These are phyloP conservation scores for Phaseolus coccineus DNA, from an alignment of 331 rosid genomes.

Conservation along the genomic window DNA sequence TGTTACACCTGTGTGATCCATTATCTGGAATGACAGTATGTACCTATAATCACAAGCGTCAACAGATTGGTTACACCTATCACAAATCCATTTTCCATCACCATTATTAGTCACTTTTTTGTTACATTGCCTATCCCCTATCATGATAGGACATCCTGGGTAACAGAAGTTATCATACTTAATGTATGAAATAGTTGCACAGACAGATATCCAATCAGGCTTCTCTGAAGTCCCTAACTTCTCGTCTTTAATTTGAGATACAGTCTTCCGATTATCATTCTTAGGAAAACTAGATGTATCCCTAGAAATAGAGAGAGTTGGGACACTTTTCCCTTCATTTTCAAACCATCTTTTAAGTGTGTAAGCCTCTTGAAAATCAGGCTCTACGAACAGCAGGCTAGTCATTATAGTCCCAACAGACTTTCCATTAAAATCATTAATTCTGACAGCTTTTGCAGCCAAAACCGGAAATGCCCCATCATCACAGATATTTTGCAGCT, in stretches of 20 bases:
- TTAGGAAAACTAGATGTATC: conserved; percentile 58
- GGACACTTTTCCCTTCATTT: conserved; percentile 73
- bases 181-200: conserved; percentile 68
- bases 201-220: conserved; percentile 90
- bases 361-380: conserved; percentile 65
- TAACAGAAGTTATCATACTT: conserved; percentile 83
- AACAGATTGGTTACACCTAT: conserved; percentile 71
- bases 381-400: conserved; percentile 81
- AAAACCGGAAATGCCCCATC: conserved; percentile 78
- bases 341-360: conserved; percentile 76
- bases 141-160: conserved; percentile 83
- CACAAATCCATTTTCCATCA: conserved; percentile 95
- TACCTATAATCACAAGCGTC: conserved; percentile 86
- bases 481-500: conserved; percentile 76
- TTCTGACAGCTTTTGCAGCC: conserved; percentile 78
- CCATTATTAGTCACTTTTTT: conserved; percentile 89
- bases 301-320: conserved; percentile 73
- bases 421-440: conserved; percentile 86
- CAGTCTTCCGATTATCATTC: conserved; percentile 65
- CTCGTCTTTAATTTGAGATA: conserved; percentile 92
- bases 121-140: conserved; percentile 82
- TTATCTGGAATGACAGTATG: conserved; percentile 78
- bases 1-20: conserved; percentile 82
- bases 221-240: conserved; percentile 89
- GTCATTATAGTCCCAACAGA: conserved; percentile 72